Evolutionary conservation across 768 basidiomycete genomes (phyloP).

Genomic region (Sporobolomyces phaffii): DNA sequence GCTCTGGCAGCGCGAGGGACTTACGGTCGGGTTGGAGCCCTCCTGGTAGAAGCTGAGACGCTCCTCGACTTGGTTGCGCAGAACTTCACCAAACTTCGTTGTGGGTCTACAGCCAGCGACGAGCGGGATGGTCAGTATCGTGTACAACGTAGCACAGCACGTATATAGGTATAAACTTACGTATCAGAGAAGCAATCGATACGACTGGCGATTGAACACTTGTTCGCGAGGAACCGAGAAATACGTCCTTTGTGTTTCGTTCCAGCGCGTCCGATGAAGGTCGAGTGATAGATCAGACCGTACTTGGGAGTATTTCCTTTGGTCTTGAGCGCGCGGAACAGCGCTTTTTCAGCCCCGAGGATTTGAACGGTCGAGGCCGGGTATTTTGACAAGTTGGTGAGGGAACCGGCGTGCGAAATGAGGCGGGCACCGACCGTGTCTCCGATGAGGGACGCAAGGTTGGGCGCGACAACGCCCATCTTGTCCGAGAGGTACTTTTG

Average conservation of each 20-base stretch:
- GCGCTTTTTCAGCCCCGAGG: slow-evolving; percentile 92
- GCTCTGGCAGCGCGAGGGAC: not conserved
- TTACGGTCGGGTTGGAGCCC: slow-evolving; percentile 65
- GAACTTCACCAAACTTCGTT: slow-evolving; percentile 87
- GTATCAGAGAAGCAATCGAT: slow-evolving; percentile 94
- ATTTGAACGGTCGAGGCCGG: slow-evolving; percentile 98
- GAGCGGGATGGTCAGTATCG: not conserved
- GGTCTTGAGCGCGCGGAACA: slow-evolving; percentile 94
- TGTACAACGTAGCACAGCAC: too few species aligned
- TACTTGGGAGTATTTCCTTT: slow-evolving; percentile 99
- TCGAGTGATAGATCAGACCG: slow-evolving; percentile 92
- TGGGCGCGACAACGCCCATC: slow-evolving; percentile 96
- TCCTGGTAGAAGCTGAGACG: slow-evolving; percentile 89
- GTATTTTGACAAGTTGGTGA: slow-evolving; percentile 96
- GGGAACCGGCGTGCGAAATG: slow-evolving; percentile 84
- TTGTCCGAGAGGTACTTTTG: slow-evolving; percentile 84
- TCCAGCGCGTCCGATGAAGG: slow-evolving; percentile 91
- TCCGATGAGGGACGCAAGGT: slow-evolving; percentile 77
- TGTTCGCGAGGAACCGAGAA: slow-evolving; percentile 97
- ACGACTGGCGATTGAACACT: slow-evolving; percentile 91
- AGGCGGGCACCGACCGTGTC: slow-evolving; percentile 70
- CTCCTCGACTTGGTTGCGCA: slow-evolving; percentile 90
- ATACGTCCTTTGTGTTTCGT: slow-evolving; percentile 95
- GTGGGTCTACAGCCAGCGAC: slow-evolving; percentile 55
- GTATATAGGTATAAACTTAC: too few species aligned